Conservation (phyloP, 139 green algal genomes). For the Raphidocelis subcapitata region DNA sequence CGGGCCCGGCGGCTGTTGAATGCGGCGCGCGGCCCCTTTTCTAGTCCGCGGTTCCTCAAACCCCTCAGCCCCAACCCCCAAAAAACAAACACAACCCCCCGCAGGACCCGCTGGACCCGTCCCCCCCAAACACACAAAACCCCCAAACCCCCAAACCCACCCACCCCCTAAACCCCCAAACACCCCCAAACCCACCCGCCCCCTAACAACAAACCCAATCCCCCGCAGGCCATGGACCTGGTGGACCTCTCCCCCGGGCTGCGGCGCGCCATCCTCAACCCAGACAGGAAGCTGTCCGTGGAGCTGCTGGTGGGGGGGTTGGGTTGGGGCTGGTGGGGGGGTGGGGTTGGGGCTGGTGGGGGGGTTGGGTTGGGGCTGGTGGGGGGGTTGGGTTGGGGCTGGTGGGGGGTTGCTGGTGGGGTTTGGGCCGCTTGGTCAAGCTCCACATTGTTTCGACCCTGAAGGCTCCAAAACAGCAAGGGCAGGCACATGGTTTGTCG, state of each 20-base stretch:
- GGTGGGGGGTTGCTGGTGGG: not conserved
- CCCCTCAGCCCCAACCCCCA: too few species aligned
- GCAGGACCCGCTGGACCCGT: too few species aligned
- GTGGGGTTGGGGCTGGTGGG: not conserved
- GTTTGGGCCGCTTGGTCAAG: not conserved
- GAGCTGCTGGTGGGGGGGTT: constrained; percentile 48
- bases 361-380: not conserved
- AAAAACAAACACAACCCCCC: too few species aligned
- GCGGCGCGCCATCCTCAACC: constrained; percentile 68
- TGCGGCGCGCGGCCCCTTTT: too few species aligned
- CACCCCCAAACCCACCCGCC: too few species aligned
- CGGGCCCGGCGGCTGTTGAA: too few species aligned
- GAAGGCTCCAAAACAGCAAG: not conserved
- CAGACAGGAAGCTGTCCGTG: constrained; percentile 63
- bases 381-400: too few species aligned
- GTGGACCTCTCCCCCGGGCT: constrained; percentile 32
- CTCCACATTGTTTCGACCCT: not conserved
- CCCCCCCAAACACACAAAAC: too few species aligned
- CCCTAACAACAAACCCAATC: too few species aligned
- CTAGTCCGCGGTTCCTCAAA: too few species aligned
- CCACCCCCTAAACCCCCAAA: too few species aligned
- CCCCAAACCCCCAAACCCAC: too few species aligned
- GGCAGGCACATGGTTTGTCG: not conserved
- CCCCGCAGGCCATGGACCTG: constrained; percentile 25
- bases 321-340: not conserved